Percentiles rank a stretch among this genome's conserved stretches.
Evolutionary conservation across 2,329 filamentous ascomycete species (phyloP).

Genomic region (Aspergillus sp.): DNA sequence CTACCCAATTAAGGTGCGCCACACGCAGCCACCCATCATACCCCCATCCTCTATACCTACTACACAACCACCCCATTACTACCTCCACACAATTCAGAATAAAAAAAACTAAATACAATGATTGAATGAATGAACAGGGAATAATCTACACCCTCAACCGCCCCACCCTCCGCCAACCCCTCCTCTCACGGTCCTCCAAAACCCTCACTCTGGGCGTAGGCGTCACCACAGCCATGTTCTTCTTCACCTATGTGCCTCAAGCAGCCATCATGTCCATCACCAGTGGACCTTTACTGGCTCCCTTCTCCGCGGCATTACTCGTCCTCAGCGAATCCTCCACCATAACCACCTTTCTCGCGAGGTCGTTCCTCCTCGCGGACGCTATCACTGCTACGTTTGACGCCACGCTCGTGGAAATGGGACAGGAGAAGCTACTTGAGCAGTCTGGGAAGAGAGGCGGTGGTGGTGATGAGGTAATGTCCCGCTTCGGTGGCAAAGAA

Average conservation of each 20-base stretch:
- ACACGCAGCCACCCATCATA: neutral
- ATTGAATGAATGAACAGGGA: slow-evolving; percentile 45
- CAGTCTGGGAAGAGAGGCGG: no score
- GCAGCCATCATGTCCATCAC: slow-evolving; percentile 79
- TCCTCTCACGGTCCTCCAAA: slow-evolving; percentile 57
- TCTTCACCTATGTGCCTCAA: slow-evolving; percentile 84
- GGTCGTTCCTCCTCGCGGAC: slow-evolving; percentile 76
- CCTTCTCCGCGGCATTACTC: slow-evolving; percentile 61
- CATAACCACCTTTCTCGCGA: slow-evolving; percentile 56
- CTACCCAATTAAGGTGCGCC: slow-evolving; percentile 72
- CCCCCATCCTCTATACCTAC: neutral
- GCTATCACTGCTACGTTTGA: slow-evolving; percentile 88
- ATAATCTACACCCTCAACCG: slow-evolving; percentile 62
- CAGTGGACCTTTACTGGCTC: slow-evolving; percentile 69
- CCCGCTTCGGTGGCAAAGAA: slow-evolving; percentile 59
- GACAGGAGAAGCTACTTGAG: slow-evolving; percentile 54
- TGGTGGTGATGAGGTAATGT: slow-evolving; percentile 48
- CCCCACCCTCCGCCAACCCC: slow-evolving; percentile 60
- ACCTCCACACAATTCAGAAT: neutral
- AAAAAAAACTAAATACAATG: no score
- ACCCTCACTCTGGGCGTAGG: slow-evolving; percentile 70
- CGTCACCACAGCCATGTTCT: slow-evolving; percentile 79
- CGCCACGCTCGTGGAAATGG: slow-evolving; percentile 61
- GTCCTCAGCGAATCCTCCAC: slow-evolving; percentile 59
- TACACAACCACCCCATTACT: neutral